phyloP scores from a whole-genome alignment of 495 filamentous ascomycete genomes.

The Penicillium chermesinum region DNA sequence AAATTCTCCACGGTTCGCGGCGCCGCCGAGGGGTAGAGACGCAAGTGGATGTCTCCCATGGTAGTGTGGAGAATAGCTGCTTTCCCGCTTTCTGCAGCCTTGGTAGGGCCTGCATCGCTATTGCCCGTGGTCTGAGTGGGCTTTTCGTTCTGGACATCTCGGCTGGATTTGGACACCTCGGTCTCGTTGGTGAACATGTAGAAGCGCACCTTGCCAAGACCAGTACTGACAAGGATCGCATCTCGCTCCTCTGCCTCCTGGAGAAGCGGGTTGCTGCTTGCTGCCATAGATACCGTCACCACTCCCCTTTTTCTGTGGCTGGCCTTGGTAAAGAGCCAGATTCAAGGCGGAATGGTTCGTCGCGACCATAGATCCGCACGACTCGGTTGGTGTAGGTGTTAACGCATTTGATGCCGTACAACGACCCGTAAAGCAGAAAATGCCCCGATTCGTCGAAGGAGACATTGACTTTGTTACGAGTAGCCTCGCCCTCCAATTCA shows the following conservation, averaged over 20 bases:
- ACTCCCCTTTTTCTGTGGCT: constrained; percentile 86
- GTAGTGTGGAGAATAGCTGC: constrained; percentile 87
- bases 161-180: constrained; percentile 73
- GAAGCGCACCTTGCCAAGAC: constrained; percentile 84
- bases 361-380: constrained; percentile 79
- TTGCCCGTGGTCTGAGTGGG: constrained; percentile 44
- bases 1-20: constrained; percentile 99
- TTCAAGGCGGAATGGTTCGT: constrained; percentile 84
- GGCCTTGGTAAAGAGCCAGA: constrained; percentile 89
- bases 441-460: constrained; percentile 94
- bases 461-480: constrained; percentile 73
- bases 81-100: constrained; percentile 64
- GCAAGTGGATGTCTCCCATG: constrained; percentile 90
- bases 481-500: constrained; percentile 66
- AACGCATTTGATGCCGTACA: constrained; percentile 85
- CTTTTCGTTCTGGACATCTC: constrained; percentile 95
- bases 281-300: constrained; percentile 96
- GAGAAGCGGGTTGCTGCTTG: constrained; percentile 85
- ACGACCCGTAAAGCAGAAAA: constrained; percentile 90
- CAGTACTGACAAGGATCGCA: constrained; percentile 80
- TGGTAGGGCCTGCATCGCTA: constrained; percentile 47
- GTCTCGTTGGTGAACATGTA: constrained; percentile 96
- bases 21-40: constrained; percentile 86
- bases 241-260: constrained; percentile 90
- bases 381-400: constrained; percentile 92